Base-by-base conservation (phyloP, 2,329 filamentous ascomycete genomes). In the Exophiala mesophila region DNA sequence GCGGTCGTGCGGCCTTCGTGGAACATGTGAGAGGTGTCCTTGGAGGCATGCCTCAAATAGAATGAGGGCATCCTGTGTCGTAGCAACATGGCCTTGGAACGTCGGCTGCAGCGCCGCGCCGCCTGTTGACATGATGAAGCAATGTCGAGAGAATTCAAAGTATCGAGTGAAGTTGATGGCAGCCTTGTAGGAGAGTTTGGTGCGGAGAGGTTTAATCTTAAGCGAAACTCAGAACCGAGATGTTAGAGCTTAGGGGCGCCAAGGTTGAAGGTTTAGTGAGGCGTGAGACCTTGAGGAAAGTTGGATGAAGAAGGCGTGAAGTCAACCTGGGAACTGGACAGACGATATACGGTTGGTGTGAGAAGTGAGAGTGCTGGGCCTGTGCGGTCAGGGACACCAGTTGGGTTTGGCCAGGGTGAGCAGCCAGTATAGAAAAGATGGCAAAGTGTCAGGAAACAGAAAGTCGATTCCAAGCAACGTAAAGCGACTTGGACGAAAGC, bases 1-100 rank as follows among this genome's bases (percentile, higher is more conserved):
- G 38, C 87, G 76, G 57, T 95, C 89, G 61, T 94, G 87, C 1
- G 89, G 89, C 39, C 89, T 77, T 36, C 89, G 82, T 13, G 86
- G 80, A 15, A 92, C 85, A 62, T 92, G 88, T 36, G 75, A 76
- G 6, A 90, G 68, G 15, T 73, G 68, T 8, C 87, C 87, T 24
- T 71, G 73, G 12, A 94, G 71, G 55, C 83, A 87, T 6, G 81
- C 84, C 62, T 94, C 86, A 58, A 94, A 85, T 13, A 94, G 72
- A 7, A 88, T 72, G 53, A 94, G 69, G 19, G 86, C 88, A 65
- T 94, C 87, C 36, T 78, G 72, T 0, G 83, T 86, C 7, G 74
- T 79, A n/a, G 70, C 68, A 36, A 88, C 74, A 57, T 80, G 78
- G 7, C 83, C 83, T n/a, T 66, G 65, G 62, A 76, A 86, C 17